Conservation (phyloP, 2,329 filamentous ascomycete species). For the Tolypocladium inflatum region DNA sequence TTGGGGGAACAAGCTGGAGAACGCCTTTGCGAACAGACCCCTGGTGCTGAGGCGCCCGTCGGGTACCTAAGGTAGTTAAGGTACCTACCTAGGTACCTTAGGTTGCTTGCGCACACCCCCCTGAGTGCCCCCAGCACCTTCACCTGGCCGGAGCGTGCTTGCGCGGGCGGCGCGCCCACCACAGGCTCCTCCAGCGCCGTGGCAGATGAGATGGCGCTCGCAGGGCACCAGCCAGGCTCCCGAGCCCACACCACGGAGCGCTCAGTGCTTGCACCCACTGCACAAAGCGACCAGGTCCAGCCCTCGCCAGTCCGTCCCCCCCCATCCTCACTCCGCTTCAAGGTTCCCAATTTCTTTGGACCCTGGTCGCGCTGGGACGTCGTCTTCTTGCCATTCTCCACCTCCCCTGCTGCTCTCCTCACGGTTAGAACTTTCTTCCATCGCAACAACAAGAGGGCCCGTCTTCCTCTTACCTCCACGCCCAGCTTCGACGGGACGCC, state of each 20-base stretch:
- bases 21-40: not conserved
- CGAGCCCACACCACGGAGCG: not conserved
- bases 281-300: not conserved
- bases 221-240: not conserved
- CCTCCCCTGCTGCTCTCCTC: not conserved
- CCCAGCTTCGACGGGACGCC: not conserved
- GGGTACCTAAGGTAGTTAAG: too few species aligned
- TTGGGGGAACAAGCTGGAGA: not conserved
- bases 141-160: not conserved
- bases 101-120: not conserved
- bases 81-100: too few species aligned
- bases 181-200: not conserved
- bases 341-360: conserved; percentile 3
- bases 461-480: not conserved
- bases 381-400: not conserved
- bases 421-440: not conserved
- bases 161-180: not conserved
- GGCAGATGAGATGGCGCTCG: not conserved
- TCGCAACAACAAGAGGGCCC: not conserved
- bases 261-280: not conserved
- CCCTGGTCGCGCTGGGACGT: conserved; percentile 2
- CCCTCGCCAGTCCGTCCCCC: not conserved
- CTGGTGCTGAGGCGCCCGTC: not conserved
- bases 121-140: not conserved
- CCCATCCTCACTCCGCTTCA: conserved; percentile 1